Base-by-base conservation (phyloP, 1,284 basidiomycete genomes). In the Cryptococcus wingfieldii region DNA sequence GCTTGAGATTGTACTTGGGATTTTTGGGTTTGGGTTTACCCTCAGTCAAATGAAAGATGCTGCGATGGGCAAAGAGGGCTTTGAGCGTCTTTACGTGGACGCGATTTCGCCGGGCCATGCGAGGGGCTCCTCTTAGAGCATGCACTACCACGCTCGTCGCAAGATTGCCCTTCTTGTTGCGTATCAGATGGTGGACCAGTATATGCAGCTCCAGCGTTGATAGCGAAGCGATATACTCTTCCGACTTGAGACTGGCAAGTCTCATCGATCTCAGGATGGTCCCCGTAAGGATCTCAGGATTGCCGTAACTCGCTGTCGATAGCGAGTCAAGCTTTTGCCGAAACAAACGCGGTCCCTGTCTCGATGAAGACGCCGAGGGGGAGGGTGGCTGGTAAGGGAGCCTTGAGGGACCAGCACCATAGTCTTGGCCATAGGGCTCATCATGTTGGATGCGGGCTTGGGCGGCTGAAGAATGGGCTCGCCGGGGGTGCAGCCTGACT, bases 361-460 rank as follows among this genome's bases (percentile, higher is more conserved):
- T n/a, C 10, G 12, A 14, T n/a, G 12, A 9, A 10, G 13, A 18
- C n/a, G 18, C 5, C 5, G 34, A 19, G 31, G 8, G 13, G 19
- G 10, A 4, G 4, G 49, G 55, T 14, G 63, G 57, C 47, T 58
- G 45, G 47, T 73, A 73, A 5, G 71, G 69, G 7, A 69, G 25
- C 12, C 68, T 47, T 2, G 71, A 73, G 1, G 71, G 71, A 4
- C 71, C 69, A 23, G 71, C 66, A 5, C 71, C 71, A 43, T 70
- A 73, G 13, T 57, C 66, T 13, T 59, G 55, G 0, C 71, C 71
- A 38, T 64, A 73, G 2, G 64, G 68, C 38, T 45, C 34, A 10
- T 51, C 51, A 38, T 44, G 39, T 8, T 34, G 31, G 31, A 34
- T 34, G 31, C 31, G 31, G 31, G 31, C 50, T 48, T 34, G 48